These are phyloP conservation scores for Acanthamoeba sp. DNA, from an alignment of 208 protist genomes.

Conservation along the genomic window DNA sequence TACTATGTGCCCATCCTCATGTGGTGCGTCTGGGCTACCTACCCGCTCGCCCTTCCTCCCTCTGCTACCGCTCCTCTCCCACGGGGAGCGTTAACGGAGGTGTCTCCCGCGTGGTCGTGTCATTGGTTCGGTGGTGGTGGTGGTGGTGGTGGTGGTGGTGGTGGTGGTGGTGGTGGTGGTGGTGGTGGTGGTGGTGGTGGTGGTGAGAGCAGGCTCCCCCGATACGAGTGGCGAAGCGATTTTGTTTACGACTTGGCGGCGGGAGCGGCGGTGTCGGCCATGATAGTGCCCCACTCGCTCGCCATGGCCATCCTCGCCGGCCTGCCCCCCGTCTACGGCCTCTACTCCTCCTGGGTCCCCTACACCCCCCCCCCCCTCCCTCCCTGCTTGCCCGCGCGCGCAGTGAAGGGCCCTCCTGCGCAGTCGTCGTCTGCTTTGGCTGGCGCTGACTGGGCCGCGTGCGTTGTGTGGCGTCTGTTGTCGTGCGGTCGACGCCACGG, in stretches of 20 bases:
- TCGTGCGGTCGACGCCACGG: no score
- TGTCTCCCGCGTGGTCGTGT: no score
- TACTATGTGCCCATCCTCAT: conserved; percentile 71
- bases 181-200: neutral
- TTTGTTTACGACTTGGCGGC: conserved; percentile 64
- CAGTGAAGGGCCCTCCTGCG: no score
- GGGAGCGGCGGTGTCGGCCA: conserved; percentile 43
- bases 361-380: neutral
- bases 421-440: no score
- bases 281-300: conserved; percentile 53
- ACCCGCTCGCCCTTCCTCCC: neutral
- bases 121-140: no score
- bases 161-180: no score
- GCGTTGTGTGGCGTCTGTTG: no score
- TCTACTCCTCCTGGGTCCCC: conserved; percentile 64
- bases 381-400: neutral
- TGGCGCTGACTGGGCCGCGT: no score
- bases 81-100: no score
- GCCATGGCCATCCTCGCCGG: conserved; percentile 72
- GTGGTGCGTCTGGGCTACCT: no score
- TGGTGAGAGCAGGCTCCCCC: conserved; percentile 18
- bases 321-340: conserved; percentile 69
- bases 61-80: neutral
- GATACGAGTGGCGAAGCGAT: conserved; percentile 32
- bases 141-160: no score